Base-by-base conservation (phyloP, 306 rosid genomes). In the Potentilla sterilis region DNA sequence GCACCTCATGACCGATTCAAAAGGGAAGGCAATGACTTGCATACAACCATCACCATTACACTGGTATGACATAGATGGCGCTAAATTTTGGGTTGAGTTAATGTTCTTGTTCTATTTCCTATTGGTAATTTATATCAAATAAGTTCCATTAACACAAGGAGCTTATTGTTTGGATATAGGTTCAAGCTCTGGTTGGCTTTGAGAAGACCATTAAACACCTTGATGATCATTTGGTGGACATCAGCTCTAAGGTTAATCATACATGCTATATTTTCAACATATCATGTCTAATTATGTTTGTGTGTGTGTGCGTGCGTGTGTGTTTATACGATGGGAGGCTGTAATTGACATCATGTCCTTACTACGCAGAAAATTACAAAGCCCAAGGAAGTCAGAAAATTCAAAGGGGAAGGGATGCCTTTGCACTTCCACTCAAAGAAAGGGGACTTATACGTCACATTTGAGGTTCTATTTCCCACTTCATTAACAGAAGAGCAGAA, bases 351-450 rank as follows among this genome's bases (percentile, higher is more conserved):
- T 69, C 1, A 74, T 37, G 63, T 70, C 38, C 55, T 74, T 84
- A 83, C 15, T n/a, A 44, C 42, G 21, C 88, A 95, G 99, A 95
- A 85, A 83, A 84, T 95, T 44, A 95, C 99, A 46, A 90, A 82
- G 79, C 97, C 99, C 46, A 95, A 95, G 84, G 92, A 92, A 85
- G 93, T 92, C 59, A 90, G 85, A 69, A 95, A 92, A 86, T 90
- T 90, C 86, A 95, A 95, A 81, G 97, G 97, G 69, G 93, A 95
- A 80, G 97, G 99, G 32, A 95, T 95, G 99, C 97, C 99, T 57
- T 61, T 89, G 85, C 96, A 95, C 79, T 82, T 92, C 81, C 92
- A 89, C 96, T 84, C 75, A 16, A 95, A 92, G 89, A 95, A 86
- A 81, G 99, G 99, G 67, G 90, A 92, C 85, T 91, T 95, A 24